phyloP scores from a whole-genome alignment of 805 yeast species.

The Saturnispora ahearnii region DNA sequence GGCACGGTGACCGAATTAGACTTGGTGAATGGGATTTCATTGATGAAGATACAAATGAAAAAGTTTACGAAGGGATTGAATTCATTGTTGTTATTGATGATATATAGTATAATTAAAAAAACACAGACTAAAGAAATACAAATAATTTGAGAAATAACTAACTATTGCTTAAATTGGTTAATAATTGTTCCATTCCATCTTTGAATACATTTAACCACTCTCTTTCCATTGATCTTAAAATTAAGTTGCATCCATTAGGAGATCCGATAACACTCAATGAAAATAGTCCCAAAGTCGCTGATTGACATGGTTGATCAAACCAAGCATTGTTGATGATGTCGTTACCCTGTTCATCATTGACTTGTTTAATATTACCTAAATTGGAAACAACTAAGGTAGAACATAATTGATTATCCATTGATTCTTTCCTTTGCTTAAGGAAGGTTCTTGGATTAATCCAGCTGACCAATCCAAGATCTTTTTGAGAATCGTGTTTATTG shows the following conservation, averaged over 20 bases:
- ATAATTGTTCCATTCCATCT: neutral
- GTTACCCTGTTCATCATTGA: neutral
- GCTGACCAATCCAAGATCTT: conserved; percentile 10
- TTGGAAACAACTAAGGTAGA: conserved; percentile 11
- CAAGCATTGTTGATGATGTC: conserved; percentile 6
- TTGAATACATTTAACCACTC: conserved; percentile 8
- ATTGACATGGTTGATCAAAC: conserved; percentile 12
- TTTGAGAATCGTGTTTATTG: conserved; percentile 6
- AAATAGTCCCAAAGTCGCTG: conserved; percentile 10
- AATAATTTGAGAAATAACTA: neutral
- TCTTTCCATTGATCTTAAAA: neutral
- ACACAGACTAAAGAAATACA: neutral
- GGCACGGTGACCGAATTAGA: conserved; percentile 18
- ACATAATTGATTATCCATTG: conserved; percentile 10
- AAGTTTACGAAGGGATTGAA: conserved; percentile 12
- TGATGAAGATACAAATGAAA: neutral
- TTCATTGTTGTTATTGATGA: conserved; percentile 17
- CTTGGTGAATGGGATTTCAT: conserved; percentile 19
- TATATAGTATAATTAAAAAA: neutral
- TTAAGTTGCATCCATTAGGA: conserved; percentile 6
- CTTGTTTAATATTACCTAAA: conserved; percentile 1
- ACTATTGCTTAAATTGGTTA: neutral
- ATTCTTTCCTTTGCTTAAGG: conserved; percentile 3
- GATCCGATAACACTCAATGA: conserved; percentile 11
- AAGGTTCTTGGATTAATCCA: conserved; percentile 9